Percentiles rank a stretch among this genome's conserved stretches.
These are phyloP conservation scores for Mrakia gelida DNA, from an alignment of 768 basidiomycete species.

Conservation along the genomic window DNA sequence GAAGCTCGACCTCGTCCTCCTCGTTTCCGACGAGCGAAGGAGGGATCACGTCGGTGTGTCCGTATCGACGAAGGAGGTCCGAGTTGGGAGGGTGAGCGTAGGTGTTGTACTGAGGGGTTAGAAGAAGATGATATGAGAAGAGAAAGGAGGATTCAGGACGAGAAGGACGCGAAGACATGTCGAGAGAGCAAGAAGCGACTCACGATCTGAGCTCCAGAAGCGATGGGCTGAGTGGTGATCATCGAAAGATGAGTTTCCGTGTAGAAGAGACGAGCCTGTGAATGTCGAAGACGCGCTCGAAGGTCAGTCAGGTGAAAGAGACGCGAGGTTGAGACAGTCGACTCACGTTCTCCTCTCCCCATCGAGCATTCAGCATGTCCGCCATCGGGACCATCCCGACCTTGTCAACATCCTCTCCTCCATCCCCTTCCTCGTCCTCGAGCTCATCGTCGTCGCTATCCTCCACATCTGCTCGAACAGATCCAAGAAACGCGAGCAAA, in stretches of 20 bases:
- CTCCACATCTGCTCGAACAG: slow-evolving; percentile 25
- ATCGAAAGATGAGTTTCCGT: slow-evolving; percentile 69
- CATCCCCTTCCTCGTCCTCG: slow-evolving; percentile 50
- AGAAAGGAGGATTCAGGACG: neutral
- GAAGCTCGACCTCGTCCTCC: slow-evolving; percentile 40
- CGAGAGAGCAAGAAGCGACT: slow-evolving; percentile 38
- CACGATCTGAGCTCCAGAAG: slow-evolving; percentile 81
- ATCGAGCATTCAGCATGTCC: slow-evolving; percentile 89
- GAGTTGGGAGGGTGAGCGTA: slow-evolving; percentile 90
- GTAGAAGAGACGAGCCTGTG: slow-evolving; percentile 77
- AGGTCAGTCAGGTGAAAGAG: neutral
- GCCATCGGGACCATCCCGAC: slow-evolving; percentile 94
- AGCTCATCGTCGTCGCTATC: slow-evolving; percentile 39
- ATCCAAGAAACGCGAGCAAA: neutral
- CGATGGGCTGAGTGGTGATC: slow-evolving; percentile 70
- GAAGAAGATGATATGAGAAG: neutral
- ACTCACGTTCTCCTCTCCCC: slow-evolving; percentile 75
- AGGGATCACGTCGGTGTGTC: slow-evolving; percentile 76
- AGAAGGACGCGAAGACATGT: neutral
- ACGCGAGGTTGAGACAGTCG: neutral
- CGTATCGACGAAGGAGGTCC: slow-evolving; percentile 88
- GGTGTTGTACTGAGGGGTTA: slow-evolving; percentile 74
- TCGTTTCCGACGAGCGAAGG: slow-evolving; percentile 41
- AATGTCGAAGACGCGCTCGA: slow-evolving; percentile 16
- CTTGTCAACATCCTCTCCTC: slow-evolving; percentile 57